Evolutionary conservation across 2,329 filamentous ascomycete species (phyloP).

Genomic region (Talaromyces sp.): DNA sequence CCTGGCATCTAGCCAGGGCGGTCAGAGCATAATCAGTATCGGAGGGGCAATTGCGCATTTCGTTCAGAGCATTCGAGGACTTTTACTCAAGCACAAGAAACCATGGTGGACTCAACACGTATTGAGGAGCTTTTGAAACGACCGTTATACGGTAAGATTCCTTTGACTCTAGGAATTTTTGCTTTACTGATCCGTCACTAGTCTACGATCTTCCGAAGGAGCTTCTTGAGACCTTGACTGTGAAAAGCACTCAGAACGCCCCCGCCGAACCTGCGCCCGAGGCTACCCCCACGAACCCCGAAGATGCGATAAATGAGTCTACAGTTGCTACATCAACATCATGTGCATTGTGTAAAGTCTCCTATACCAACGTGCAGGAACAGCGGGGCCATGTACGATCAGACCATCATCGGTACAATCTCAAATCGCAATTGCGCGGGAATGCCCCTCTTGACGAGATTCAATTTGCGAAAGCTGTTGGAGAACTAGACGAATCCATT

Average conservation of each 20-base stretch:
- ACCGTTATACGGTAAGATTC: constrained; percentile 52
- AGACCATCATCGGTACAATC: constrained; percentile 89
- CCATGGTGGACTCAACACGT: constrained; percentile 26
- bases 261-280: constrained; percentile 28
- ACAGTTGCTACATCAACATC: constrained; percentile 63
- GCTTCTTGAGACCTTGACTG: constrained; percentile 68
- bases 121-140: constrained; percentile 48
- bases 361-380: constrained; percentile 73
- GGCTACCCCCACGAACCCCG: constrained; percentile 24
- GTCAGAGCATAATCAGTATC: not conserved
- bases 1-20: not conserved
- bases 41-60: not conserved
- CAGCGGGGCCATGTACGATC: constrained; percentile 86
- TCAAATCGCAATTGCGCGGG: constrained; percentile 86
- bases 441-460: constrained; percentile 70
- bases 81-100: not conserved
- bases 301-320: constrained; percentile 43
- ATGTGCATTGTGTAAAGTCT: constrained; percentile 77
- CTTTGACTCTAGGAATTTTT: not conserved
- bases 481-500: constrained; percentile 88
- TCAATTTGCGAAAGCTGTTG: constrained; percentile 86
- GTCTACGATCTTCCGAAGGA: constrained; percentile 82
- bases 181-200: constrained; percentile 42
- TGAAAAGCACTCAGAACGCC: constrained; percentile 52
- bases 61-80: not conserved